Conservation (phyloP, 2,329 filamentous ascomycete species). For the Aureobasidium sp. region DNA sequence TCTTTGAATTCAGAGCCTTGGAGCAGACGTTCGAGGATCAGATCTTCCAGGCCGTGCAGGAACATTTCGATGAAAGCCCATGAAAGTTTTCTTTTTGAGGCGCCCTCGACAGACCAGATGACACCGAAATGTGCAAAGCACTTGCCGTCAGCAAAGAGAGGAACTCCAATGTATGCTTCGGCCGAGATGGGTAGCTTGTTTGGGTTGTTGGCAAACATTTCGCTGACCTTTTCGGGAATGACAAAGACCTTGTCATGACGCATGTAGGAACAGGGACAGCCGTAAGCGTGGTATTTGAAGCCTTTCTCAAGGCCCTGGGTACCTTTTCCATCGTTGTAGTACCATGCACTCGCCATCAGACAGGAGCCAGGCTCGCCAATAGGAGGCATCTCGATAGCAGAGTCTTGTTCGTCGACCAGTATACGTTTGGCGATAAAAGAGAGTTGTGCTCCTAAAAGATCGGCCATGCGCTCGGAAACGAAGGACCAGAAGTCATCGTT, state of each 20-base stretch:
- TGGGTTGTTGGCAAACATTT: constrained; percentile 49
- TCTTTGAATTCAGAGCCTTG: constrained; percentile 42
- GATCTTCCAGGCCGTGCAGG: constrained; percentile 58
- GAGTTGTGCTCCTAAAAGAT: constrained; percentile 56
- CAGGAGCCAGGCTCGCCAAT: constrained; percentile 53
- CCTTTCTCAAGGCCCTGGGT: constrained; percentile 47
- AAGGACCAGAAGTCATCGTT: constrained; percentile 55
- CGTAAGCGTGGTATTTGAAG: constrained; percentile 56
- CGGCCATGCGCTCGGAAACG: constrained; percentile 55
- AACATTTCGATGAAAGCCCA: constrained; percentile 62
- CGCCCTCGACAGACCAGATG: constrained; percentile 59
- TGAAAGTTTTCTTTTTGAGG: constrained; percentile 45
- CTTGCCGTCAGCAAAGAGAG: constrained; percentile 55
- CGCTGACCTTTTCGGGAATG: constrained; percentile 52
- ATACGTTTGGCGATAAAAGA: constrained; percentile 59
- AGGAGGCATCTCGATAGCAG: constrained; percentile 51
- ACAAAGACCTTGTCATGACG: constrained; percentile 63
- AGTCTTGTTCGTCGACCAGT: constrained; percentile 48
- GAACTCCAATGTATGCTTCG: constrained; percentile 59
- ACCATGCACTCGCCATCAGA: constrained; percentile 57
- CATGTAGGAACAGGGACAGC: constrained; percentile 60
- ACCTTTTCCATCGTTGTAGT: constrained; percentile 53
- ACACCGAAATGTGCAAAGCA: constrained; percentile 63
- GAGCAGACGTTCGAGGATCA: constrained; percentile 51
- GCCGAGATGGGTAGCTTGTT: constrained; percentile 52